Evolutionary conservation across 306 rosid species (phyloP), one percentile per base, ranked within the genome.

Genomic region (Pterocarpus santalinus): DNA sequence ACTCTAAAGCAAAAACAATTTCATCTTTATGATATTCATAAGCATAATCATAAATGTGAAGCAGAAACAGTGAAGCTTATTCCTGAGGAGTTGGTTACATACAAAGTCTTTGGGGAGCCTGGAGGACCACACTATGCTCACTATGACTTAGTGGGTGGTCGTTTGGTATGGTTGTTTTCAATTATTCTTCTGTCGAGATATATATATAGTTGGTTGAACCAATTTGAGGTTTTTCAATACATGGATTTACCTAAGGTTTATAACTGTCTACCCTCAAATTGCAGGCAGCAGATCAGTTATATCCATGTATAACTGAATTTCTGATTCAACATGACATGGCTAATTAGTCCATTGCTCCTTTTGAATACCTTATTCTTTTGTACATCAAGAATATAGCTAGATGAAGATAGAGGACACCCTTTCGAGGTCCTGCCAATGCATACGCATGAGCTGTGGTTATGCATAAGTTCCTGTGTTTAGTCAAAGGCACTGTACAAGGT

Each of bases 81-180:
- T 87, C 94, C 94, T 2, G 86, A 86, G 87, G 83, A 90, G 28
- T 78, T 90, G 68, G 87, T 89, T 38, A 84, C 91, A 64, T 90
- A 87, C 84, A 92, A 90, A 86, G 90, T 92, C 80, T 89, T 92
- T 12, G 98, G 97, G 66, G 92, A 91, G 84, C 88, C 86, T 30
- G 87, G 87, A 16, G 95, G 97, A 57, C 95, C 97, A 44, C 97
- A 92, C 76, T 95, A 87, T 85, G 97, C 90, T 65, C 98, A 95
- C 85, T 95, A 90, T 64, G 98, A 95, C 89, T 74, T 95, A 62
- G 95, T 92, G n/a, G 97, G 97, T 74, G 89, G 98, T 66, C 93
- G 88, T 64, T 46, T 83, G 95, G 97, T 95, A 91, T 8, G 91
- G 33, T 13, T 56, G 2, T 49, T 65, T 22, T 64, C 49, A 66